These are phyloP conservation scores for Artemisia annua DNA, from an alignment of 129 eudicot genomes.

Conservation along the genomic window DNA sequence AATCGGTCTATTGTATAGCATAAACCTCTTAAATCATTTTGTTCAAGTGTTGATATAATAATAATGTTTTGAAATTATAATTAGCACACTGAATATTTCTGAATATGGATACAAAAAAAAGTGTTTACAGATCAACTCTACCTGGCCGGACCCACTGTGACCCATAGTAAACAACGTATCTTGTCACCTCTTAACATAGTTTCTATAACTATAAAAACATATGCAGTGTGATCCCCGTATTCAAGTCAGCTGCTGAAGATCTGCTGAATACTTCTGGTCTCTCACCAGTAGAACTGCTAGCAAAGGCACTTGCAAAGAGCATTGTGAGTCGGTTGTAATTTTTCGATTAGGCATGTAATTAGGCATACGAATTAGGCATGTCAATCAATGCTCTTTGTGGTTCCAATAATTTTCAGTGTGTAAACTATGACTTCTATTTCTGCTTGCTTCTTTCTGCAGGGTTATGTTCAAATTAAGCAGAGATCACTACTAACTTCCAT, in stretches of 20 bases:
- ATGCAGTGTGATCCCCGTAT: conserved; percentile 77
- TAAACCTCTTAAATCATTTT: no score
- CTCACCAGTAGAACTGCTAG: conserved; percentile 73
- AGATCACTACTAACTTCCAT: conserved; percentile 82
- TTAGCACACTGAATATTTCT: no score
- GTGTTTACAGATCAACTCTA: no score
- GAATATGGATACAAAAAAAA: no score
- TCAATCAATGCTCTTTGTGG: no score
- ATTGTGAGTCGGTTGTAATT: conserved; percentile 47
- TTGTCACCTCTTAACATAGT: neutral
- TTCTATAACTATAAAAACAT: neutral
- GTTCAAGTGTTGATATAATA: no score
- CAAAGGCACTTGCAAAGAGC: conserved; percentile 92
- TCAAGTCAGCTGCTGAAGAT: conserved; percentile 86
- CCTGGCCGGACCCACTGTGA: no score
- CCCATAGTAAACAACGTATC: no score
- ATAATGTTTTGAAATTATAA: no score
- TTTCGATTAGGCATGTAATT: no score
- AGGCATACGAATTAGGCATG: no score
- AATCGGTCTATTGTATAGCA: no score
- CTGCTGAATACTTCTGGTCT: conserved; percentile 59
- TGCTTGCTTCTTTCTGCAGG: conserved; percentile 39
- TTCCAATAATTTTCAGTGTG: neutral
- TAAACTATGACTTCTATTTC: neutral
- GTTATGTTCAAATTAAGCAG: conserved; percentile 74